Evolutionary conservation across 805 yeast species (phyloP).

Genomic region (Zygosaccharomyces lentus): DNA sequence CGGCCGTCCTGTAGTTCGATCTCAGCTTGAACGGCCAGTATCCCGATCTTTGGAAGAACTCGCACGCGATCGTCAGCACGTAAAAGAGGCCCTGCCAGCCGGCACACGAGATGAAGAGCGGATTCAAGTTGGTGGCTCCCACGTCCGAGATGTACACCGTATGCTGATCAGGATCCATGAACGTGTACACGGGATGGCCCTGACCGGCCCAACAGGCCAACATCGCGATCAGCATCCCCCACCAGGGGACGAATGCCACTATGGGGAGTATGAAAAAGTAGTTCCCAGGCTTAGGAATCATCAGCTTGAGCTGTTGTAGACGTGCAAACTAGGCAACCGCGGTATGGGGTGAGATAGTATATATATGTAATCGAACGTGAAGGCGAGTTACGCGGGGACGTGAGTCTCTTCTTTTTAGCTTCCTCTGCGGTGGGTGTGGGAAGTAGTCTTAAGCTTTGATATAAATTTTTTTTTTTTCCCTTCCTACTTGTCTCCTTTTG

Average conservation of each 20-base stretch:
- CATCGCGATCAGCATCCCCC: constrained; percentile 85
- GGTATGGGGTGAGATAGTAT: neutral
- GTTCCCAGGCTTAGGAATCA: constrained; percentile 36
- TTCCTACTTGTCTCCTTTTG: constrained; percentile 2
- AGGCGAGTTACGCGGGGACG: neutral
- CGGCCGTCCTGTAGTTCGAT: constrained; percentile 33
- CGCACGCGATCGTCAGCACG: constrained; percentile 58
- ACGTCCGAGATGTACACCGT: constrained; percentile 78
- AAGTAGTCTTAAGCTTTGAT: neutral
- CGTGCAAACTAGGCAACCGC: neutral
- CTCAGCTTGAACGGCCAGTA: constrained; percentile 38
- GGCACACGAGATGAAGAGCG: constrained; percentile 74
- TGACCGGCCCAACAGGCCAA: constrained; percentile 72
- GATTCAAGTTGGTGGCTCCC: constrained; percentile 83
- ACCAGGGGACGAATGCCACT: constrained; percentile 68
- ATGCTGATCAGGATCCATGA: constrained; percentile 43
- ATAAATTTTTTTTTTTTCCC: constrained; percentile 4
- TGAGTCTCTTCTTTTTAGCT: neutral
- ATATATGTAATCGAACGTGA: neutral
- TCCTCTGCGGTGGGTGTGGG: neutral
- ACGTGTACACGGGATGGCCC: constrained; percentile 68
- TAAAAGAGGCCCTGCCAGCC: constrained; percentile 75
- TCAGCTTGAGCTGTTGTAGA: constrained; percentile 1
- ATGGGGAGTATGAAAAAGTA: constrained; percentile 58
- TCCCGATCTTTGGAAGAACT: constrained; percentile 53